These are phyloP conservation scores for Cladorrhinum sp. DNA, from an alignment of 2,329 filamentous ascomycete genomes.

Conservation along the genomic window DNA sequence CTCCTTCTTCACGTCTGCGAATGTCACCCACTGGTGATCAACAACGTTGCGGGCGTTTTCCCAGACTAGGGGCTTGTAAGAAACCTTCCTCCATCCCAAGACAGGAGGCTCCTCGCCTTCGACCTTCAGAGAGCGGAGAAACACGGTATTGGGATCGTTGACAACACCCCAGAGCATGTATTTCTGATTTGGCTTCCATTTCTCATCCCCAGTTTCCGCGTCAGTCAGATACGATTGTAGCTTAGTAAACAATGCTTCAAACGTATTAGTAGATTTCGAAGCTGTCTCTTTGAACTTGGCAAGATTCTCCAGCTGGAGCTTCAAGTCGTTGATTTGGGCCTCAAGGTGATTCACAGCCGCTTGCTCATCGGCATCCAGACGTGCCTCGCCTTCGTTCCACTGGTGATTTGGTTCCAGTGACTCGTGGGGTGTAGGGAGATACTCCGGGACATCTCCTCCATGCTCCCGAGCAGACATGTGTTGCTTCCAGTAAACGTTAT, in stretches of 20 bases:
- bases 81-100: slow-evolving; percentile 32
- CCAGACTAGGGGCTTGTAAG: slow-evolving; percentile 2
- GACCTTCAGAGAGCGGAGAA: slow-evolving; percentile 28
- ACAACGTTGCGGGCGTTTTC: slow-evolving; percentile 10
- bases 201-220: slow-evolving; percentile 19
- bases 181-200: slow-evolving; percentile 29
- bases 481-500: slow-evolving; percentile 21
- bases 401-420: slow-evolving; percentile 9
- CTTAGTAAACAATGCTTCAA: slow-evolving; percentile 3
- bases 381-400: not conserved
- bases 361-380: not conserved
- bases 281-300: not conserved
- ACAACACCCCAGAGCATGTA: slow-evolving; percentile 34
- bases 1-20: slow-evolving; percentile 22
- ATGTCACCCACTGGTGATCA: slow-evolving; percentile 17
- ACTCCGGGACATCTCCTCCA: slow-evolving; percentile 13
- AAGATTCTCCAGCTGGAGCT: not conserved
- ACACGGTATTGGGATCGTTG: slow-evolving; percentile 28
- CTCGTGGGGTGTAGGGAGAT: slow-evolving; percentile 20
- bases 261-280: not conserved
- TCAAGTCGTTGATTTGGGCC: not conserved
- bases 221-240: slow-evolving; percentile 22
- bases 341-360: not conserved
- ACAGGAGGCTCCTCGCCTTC: slow-evolving; percentile 21
- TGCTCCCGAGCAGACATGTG: slow-evolving; percentile 13